Base-by-base conservation (phyloP, 2,329 filamentous ascomycete genomes). In the Fusarium decemcellulare region DNA sequence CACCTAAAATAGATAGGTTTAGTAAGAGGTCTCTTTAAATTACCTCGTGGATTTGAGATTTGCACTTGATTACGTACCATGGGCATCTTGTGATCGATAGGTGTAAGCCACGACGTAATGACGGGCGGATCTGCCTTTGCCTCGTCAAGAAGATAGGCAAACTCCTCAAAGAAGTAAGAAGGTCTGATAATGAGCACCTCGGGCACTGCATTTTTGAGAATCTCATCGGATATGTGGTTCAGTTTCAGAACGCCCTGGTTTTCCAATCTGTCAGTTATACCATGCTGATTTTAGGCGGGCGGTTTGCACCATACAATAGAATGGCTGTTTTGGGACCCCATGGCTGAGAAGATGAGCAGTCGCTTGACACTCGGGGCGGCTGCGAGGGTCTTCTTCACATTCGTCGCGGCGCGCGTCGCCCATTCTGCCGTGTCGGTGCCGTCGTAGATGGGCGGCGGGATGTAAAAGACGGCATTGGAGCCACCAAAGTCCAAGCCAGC, bases 401-500 rank as follows among this genome's bases (percentile, higher is more conserved):
- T 73, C 0, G 40, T 67, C 1, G 77, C 75, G 1, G 76, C 44
- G 8, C 60, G 37, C 1, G 55, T 70, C 10, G 74, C 76, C 55
- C 70, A 74, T 27, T 76, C 64, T 16, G 50, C 58, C 16, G 59
- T 40, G 36, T 77, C 72, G 15, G 65, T 48, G 8, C 71, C 71
- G 34, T 77, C 70, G 16, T 72, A 72, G 11, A 63, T 72, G 1
- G 76, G 76, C 0, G 78, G 78, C 6, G 78, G 77, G 37, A 79
- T 61, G 56, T 79, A 80, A 40, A 80, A 69, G 23, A 80, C 72
- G 8, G 72, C 77, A 9, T 78, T 69, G 2, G 76, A 76, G 12
- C 46, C 50, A 1, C 47, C 39, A 34, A 80, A 78, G 29, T 78
- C 71, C 1, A 80, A 65, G 0, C 65, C 61, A 0, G 51, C 40